These are phyloP conservation scores for Boletus rubescentipes DNA, from an alignment of 768 basidiomycete species.

Conservation along the genomic window DNA sequence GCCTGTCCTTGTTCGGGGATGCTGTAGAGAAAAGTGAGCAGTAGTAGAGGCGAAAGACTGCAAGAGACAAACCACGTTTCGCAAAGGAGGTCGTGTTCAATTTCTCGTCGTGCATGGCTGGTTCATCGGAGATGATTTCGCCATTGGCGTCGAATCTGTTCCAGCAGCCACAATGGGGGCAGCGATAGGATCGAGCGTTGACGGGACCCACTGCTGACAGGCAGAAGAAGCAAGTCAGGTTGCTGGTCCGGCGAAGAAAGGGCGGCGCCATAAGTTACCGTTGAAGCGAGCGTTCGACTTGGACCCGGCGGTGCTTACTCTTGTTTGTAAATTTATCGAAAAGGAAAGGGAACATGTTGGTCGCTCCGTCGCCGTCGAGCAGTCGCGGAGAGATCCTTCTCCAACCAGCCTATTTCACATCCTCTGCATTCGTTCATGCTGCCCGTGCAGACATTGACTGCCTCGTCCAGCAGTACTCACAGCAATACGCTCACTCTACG, in stretches of 20 bases:
- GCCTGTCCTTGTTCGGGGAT: slow-evolving; percentile 64
- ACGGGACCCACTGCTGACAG: slow-evolving; percentile 42
- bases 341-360: slow-evolving; percentile 36
- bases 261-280: slow-evolving; percentile 18
- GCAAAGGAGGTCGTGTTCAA: slow-evolving; percentile 71
- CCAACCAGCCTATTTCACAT: slow-evolving; percentile 78
- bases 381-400: slow-evolving; percentile 60
- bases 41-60: not conserved
- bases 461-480: slow-evolving; percentile 53
- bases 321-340: slow-evolving; percentile 19
- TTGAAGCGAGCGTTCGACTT: too few relatives aligned
- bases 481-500: slow-evolving; percentile 40
- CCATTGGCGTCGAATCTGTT: slow-evolving; percentile 72
- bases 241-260: slow-evolving; percentile 54
- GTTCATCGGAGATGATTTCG: slow-evolving; percentile 80
- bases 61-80: slow-evolving; percentile 55
- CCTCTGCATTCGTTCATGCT: slow-evolving; percentile 65
- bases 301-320: not conserved
- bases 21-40: slow-evolving; percentile 38
- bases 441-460: slow-evolving; percentile 62
- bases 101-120: slow-evolving; percentile 82
- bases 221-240: slow-evolving; percentile 72
- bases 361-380: slow-evolving; percentile 55
- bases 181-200: slow-evolving; percentile 60
- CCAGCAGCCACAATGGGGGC: slow-evolving; percentile 67